Conservation (phyloP, 805 yeast genomes). For the Alloascoidea hylecoeti region DNA sequence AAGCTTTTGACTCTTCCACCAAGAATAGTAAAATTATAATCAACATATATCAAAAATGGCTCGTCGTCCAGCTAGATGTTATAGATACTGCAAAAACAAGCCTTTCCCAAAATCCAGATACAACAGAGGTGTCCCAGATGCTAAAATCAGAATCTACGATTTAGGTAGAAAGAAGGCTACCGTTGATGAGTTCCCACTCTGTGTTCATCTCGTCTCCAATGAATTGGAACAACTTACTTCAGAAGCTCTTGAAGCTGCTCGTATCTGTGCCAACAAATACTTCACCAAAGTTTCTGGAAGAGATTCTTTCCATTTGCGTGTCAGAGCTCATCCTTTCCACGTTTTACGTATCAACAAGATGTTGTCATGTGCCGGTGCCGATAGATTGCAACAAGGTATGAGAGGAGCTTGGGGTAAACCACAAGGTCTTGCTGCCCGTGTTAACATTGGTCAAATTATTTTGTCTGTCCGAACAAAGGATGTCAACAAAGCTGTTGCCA, state of each 20-base stretch:
- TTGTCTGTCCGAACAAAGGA: slow-evolving; percentile 98
- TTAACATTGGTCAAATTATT: slow-evolving; percentile 95
- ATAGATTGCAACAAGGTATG: slow-evolving; percentile 99
- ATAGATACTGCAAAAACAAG: slow-evolving; percentile 99
- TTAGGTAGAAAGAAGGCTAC: slow-evolving; percentile 99
- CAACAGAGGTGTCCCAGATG: slow-evolving; percentile 99
- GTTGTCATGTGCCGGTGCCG: slow-evolving; percentile 99
- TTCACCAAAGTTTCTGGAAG: slow-evolving; percentile 96
- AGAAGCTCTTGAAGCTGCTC: slow-evolving; percentile 99
- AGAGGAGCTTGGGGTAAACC: slow-evolving; percentile 99
- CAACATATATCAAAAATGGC: slow-evolving; percentile 60
- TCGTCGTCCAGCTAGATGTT: slow-evolving; percentile 99
- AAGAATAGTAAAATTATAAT: background rate
- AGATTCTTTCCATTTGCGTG: slow-evolving; percentile 99
- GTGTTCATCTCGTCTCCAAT: slow-evolving; percentile 98
- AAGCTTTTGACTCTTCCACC: background rate
- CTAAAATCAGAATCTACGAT: slow-evolving; percentile 98
- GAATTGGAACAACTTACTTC: slow-evolving; percentile 98
- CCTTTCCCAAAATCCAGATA: slow-evolving; percentile 99
- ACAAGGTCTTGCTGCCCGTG: slow-evolving; percentile 99
- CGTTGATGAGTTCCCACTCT: slow-evolving; percentile 98
- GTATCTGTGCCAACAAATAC: slow-evolving; percentile 99
- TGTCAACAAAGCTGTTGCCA: slow-evolving; percentile 90
- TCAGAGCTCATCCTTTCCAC: slow-evolving; percentile 99
- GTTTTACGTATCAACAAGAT: slow-evolving; percentile 99